Base-by-base conservation (phyloP, 2,329 filamentous ascomycete species). In the Chrysoporthe deuterocubensis region DNA sequence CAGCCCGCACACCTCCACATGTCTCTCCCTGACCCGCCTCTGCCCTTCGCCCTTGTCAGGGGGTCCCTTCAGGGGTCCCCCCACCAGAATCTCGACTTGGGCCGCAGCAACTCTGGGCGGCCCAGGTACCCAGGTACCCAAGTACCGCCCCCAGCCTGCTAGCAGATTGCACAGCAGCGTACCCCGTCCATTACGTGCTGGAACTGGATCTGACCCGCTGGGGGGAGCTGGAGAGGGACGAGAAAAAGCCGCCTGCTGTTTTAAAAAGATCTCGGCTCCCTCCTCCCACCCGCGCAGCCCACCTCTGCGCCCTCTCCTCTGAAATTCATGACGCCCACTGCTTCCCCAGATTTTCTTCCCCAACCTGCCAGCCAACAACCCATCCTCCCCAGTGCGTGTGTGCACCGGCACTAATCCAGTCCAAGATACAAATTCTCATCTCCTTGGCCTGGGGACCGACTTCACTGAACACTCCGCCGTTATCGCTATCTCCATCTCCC, bases 231-330 rank as follows among this genome's bases (percentile, higher is more conserved):
- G 56, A 67, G 62, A 60, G 59, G 43, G 59, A 61, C 43, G 64
- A 65, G 60, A 70, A 52, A 60, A 67, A 65, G 58, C 58, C 54
- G 59, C 62, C 66, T 63, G 64, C 65, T 67, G 67, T 70, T 60
- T 70, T 70, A 68, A 68, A 70, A 68, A 67, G 65, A 75, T 74
- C 72, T 75, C 71, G 73, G 74, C 72, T 73, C 73, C 75, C 76
- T 75, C 76, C 74, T 75, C 64, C 67, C 62, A 66, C 71, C 71
- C 71, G 74, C 74, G 71, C 72, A 73, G 73, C 70, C 71, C 69
- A 73, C 59, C 42, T 61, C 73, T 67, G 62, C 62, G 50, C 67
- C 72, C 26, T 73, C 72, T 70, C 69, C 72, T 73, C 70, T 71
- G 74, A 75, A 70, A 73, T 74, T 72, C 57, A 32, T 75, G 73